A percentile compares a stretch with the other conserved stretches of the same genome.
phyloP scores from a whole-genome alignment of 139 green algal genomes.

The Tetradesmus lagerheimii region DNA sequence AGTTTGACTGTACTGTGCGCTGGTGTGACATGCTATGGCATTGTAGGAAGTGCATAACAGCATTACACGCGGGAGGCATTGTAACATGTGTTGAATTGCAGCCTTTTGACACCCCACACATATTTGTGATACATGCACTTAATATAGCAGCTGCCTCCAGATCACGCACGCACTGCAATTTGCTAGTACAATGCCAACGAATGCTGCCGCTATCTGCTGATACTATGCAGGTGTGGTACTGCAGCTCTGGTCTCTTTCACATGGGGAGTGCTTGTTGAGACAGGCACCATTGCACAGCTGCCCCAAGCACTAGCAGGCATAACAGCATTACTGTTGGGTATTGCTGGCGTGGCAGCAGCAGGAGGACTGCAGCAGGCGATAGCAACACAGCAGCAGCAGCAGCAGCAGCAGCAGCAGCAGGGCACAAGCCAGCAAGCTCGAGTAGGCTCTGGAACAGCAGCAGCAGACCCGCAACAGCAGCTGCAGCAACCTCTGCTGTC shows the following conservation, averaged over 20 bases:
- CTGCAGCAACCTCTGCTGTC: not conserved
- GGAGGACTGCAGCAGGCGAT: slow-evolving; percentile 4
- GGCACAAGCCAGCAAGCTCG: not conserved
- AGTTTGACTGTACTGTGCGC: too few relatives aligned
- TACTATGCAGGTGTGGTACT: slow-evolving; percentile 19
- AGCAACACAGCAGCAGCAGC: not conserved
- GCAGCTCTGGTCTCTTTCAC: slow-evolving; percentile 21
- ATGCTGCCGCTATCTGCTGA: not conserved
- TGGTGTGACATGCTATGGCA: too few relatives aligned
- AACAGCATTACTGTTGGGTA: not conserved
- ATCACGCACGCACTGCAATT: too few relatives aligned
- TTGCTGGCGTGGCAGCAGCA: not conserved
- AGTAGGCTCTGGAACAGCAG: not conserved
- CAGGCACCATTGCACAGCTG: not conserved
- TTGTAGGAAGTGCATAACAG: not conserved
- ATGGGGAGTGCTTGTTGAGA: not conserved
- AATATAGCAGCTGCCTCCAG: too few relatives aligned
- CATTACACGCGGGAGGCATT: too few relatives aligned
- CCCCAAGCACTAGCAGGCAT: slow-evolving; percentile 10
- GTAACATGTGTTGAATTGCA: too few relatives aligned
- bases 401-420: not conserved
- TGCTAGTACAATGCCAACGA: too few relatives aligned
- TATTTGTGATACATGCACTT: too few relatives aligned
- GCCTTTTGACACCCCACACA: too few relatives aligned
- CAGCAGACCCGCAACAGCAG: not conserved